Conservation (phyloP, 2,329 filamentous ascomycete genomes). For the Chalara sp. region DNA sequence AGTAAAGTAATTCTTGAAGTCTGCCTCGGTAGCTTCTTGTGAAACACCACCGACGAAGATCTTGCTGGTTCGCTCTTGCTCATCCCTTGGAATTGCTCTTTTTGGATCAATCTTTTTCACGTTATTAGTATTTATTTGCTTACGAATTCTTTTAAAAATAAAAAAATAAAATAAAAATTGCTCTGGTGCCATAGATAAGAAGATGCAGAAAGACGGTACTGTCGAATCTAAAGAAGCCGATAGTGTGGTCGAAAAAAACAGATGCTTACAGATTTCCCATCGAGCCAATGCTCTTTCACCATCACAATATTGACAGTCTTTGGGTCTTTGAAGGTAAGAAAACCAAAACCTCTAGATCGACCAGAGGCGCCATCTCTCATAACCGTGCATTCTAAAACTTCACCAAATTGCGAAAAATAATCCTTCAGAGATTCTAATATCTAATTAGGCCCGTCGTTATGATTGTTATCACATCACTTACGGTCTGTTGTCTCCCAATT, state of each 20-base stretch:
- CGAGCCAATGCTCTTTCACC: slow-evolving; percentile 98
- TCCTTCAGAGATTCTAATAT: slow-evolving; percentile 82
- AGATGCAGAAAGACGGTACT: too few relatives aligned
- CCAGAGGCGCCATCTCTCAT: slow-evolving; percentile 96
- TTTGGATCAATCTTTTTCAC: slow-evolving; percentile 78
- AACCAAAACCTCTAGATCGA: slow-evolving; percentile 91
- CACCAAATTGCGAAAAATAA: slow-evolving; percentile 96
- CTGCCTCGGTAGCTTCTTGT: slow-evolving; percentile 91
- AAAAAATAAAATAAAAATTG: not conserved
- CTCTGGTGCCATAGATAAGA: not conserved
- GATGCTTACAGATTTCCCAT: slow-evolving; percentile 88
- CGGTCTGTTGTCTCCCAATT: slow-evolving; percentile 99
- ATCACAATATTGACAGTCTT: slow-evolving; percentile 99
- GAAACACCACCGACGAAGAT: slow-evolving; percentile 98
- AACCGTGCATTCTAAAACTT: slow-evolving; percentile 97
- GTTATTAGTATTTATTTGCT: not conserved
- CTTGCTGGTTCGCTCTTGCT: slow-evolving; percentile 97
- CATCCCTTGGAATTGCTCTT: slow-evolving; percentile 90
- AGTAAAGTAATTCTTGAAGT: slow-evolving; percentile 95
- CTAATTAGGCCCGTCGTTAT: not conserved
- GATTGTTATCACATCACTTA: slow-evolving; percentile 43
- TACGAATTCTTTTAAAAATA: slow-evolving; percentile 13
- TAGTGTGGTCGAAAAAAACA: not conserved
- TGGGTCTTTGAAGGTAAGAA: slow-evolving; percentile 94
- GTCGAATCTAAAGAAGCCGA: too few relatives aligned